Conservation (phyloP, 2,329 filamentous ascomycete genomes). For the Mariannaea sp. region DNA sequence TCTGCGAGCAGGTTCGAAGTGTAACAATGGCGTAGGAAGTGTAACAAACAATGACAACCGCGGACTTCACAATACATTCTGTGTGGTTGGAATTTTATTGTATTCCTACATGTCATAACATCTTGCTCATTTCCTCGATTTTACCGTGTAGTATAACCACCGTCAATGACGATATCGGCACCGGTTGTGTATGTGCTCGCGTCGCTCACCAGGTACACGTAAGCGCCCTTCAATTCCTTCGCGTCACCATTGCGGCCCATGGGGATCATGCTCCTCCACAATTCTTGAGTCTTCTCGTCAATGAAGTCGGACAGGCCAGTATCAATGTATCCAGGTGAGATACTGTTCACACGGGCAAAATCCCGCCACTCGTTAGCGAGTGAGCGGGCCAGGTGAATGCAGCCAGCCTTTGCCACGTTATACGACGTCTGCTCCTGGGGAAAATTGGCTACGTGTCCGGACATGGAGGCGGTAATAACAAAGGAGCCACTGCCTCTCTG, state of each 20-base stretch:
- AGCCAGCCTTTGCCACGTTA: constrained; percentile 59
- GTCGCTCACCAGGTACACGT: constrained; percentile 58
- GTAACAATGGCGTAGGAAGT: no score
- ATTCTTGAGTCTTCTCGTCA: constrained; percentile 14
- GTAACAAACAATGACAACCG: no score
- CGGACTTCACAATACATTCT: no score
- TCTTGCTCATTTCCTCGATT: background rate
- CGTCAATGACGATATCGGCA: constrained; percentile 54
- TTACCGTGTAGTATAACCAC: constrained; percentile 35
- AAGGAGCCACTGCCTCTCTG: constrained; percentile 52
- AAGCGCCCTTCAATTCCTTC: constrained; percentile 67
- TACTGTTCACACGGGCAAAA: constrained; percentile 60
- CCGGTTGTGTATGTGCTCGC: constrained; percentile 57
- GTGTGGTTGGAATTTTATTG: no score
- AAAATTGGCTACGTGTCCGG: constrained; percentile 54
- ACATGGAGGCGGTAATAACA: constrained; percentile 57
- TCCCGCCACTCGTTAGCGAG: constrained; percentile 60
- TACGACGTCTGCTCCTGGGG: constrained; percentile 59
- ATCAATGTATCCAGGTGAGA: constrained; percentile 54
- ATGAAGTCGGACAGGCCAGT: constrained; percentile 54
- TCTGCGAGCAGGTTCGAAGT: no score
- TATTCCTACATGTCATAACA: no score
- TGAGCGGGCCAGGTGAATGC: constrained; percentile 59
- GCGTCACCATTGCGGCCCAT: constrained; percentile 64
- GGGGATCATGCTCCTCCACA: constrained; percentile 49